phyloP scores from a whole-genome alignment of 768 basidiomycete genomes.

The Auricularia cornea region DNA sequence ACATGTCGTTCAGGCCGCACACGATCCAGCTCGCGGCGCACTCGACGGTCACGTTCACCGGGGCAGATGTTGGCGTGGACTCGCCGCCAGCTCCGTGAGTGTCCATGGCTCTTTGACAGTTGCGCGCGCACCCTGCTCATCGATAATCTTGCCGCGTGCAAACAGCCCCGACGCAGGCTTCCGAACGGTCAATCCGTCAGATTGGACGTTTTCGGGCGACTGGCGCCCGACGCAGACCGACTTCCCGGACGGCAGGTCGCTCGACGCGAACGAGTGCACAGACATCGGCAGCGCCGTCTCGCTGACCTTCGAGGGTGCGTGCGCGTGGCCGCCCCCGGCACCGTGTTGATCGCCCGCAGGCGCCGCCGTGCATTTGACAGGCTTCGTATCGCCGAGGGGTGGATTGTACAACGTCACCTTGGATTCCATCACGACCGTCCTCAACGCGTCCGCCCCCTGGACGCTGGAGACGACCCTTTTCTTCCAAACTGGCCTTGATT shows the following conservation, averaged over 20 bases:
- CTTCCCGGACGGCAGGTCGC: not conserved
- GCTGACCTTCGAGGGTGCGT: constrained; percentile 41
- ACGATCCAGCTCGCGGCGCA: constrained; percentile 43
- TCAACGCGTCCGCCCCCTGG: constrained; percentile 34
- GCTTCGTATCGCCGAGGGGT: constrained; percentile 47
- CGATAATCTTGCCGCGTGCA: constrained; percentile 12
- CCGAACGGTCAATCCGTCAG: constrained; percentile 35
- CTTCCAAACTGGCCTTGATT: constrained; percentile 52
- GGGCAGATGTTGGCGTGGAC: constrained; percentile 41
- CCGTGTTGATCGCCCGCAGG: constrained; percentile 31
- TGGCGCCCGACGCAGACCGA: constrained; percentile 35
- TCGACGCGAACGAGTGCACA: constrained; percentile 17
- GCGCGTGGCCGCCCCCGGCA: constrained; percentile 1
- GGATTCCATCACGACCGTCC: constrained; percentile 38
- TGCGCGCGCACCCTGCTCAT: constrained; percentile 10
- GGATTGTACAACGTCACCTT: constrained; percentile 54
- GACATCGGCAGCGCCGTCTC: constrained; percentile 39
- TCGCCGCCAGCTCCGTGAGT: constrained; percentile 26
- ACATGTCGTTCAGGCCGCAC: constrained; percentile 43
- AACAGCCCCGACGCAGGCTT: constrained; percentile 28
- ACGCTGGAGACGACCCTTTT: constrained; percentile 38
- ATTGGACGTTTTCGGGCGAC: constrained; percentile 43
- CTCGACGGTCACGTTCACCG: constrained; percentile 45
- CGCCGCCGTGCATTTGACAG: constrained; percentile 50
- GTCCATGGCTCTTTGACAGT: not conserved